phyloP scores from a whole-genome alignment of 441 rosid species.

The Erodium moschatum region DNA sequence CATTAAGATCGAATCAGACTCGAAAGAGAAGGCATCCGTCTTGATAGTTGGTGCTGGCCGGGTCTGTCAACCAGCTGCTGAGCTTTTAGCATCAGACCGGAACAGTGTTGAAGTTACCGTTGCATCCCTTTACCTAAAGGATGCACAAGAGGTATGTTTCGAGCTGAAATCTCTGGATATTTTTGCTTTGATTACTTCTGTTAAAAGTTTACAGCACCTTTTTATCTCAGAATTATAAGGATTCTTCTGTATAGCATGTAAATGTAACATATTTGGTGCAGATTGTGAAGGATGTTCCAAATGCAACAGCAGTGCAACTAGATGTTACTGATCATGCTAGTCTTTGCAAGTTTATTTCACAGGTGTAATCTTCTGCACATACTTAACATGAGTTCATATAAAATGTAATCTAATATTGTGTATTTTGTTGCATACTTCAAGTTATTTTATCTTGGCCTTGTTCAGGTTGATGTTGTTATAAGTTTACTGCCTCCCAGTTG shows the following conservation, averaged over 20 bases:
- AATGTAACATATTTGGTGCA: slow-evolving; percentile 17
- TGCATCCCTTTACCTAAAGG: slow-evolving; percentile 77
- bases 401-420: no score
- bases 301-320: slow-evolving; percentile 63
- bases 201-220: no score
- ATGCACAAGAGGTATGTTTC: slow-evolving; percentile 77
- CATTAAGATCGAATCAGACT: slow-evolving; percentile 27
- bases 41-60: slow-evolving; percentile 91
- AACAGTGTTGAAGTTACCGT: slow-evolving; percentile 56
- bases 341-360: slow-evolving; percentile 53
- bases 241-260: no score
- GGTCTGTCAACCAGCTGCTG: slow-evolving; percentile 85
- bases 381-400: background rate
- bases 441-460: slow-evolving; percentile 11
- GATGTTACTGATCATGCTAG: slow-evolving; percentile 64
- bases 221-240: no score
- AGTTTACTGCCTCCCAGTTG: slow-evolving; percentile 78
- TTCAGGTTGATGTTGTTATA: slow-evolving; percentile 76
- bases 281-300: slow-evolving; percentile 68
- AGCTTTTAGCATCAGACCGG: slow-evolving; percentile 62
- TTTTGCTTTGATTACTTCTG: no score
- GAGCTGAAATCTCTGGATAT: background rate
- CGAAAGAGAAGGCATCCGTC: slow-evolving; percentile 36
- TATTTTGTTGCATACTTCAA: no score
- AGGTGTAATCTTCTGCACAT: slow-evolving; percentile 37